Percentiles rank a stretch among this genome's conserved stretches.
These are phyloP conservation scores for Isoetes taiwanensis DNA, from an alignment of 75 land plant genomes.

Conservation along the genomic window DNA sequence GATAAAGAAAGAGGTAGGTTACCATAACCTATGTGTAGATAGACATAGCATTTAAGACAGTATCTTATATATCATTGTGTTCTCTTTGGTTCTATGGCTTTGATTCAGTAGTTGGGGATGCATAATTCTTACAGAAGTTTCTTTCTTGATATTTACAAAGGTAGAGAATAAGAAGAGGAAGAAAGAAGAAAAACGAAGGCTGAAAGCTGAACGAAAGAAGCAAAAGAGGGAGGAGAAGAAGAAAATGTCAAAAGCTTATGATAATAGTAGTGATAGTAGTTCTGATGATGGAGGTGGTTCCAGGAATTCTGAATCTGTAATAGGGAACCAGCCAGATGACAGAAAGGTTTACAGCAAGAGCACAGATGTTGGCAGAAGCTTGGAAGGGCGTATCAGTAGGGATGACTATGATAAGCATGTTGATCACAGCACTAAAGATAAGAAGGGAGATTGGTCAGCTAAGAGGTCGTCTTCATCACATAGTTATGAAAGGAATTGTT, in stretches of 20 bases:
- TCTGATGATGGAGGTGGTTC: background rate
- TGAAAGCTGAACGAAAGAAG: conserved; percentile 2
- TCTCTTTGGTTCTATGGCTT: background rate
- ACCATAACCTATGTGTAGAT: background rate
- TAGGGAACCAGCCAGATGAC: background rate
- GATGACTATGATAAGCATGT: no score
- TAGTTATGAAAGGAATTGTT: no score
- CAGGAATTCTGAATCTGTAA: no score
- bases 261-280: background rate
- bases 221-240: background rate
- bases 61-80: background rate
- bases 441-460: no score
- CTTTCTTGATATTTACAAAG: no score
- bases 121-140: no score
- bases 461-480: no score
- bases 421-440: no score
- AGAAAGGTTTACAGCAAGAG: no score
- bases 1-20: conserved; percentile 65
- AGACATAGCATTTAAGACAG: background rate
- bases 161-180: conserved; percentile 25
- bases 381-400: no score
- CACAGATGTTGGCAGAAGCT: no score
- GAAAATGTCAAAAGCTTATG: background rate
- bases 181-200: conserved; percentile 7
- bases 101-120: background rate